Conservation (phyloP, 768 basidiomycete genomes). For the Leccinellum albellum region DNA sequence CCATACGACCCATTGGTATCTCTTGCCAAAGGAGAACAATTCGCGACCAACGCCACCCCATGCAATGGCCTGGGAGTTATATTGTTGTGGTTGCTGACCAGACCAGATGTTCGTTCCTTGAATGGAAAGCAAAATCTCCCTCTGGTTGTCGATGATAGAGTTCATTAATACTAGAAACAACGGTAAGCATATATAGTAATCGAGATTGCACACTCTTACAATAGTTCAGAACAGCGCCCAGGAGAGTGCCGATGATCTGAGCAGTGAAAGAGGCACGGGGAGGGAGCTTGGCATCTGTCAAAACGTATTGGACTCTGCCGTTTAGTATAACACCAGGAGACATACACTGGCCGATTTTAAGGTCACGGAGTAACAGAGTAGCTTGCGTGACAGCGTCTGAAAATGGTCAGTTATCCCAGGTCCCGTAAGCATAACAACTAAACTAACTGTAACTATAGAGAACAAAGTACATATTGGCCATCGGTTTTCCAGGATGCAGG, state of each 20-base stretch:
- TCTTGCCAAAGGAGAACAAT: constrained; percentile 29
- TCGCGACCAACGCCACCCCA: constrained; percentile 38
- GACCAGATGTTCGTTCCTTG: constrained; percentile 46
- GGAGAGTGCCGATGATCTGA: constrained; percentile 37
- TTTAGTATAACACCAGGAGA: not conserved
- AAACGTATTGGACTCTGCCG: constrained; percentile 34
- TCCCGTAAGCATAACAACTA: not conserved
- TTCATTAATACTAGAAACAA: constrained; percentile 53
- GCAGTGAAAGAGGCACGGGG: constrained; percentile 53
- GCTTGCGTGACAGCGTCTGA: constrained; percentile 52
- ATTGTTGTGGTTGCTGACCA: constrained; percentile 27
- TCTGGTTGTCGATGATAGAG: constrained; percentile 49
- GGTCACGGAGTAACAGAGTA: constrained; percentile 48
- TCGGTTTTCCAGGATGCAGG: constrained; percentile 34
- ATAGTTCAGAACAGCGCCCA: constrained; percentile 48
- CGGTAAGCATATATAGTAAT: not conserved
- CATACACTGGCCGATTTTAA: constrained; percentile 40
- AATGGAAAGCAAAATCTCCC: constrained; percentile 47
- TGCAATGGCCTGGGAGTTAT: constrained; percentile 33
- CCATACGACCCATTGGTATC: constrained; percentile 40
- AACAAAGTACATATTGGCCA: constrained; percentile 43
- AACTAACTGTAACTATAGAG: constrained; percentile 45
- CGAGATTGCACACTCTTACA: constrained; percentile 21
- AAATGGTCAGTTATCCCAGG: constrained; percentile 20
- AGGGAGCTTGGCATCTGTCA: constrained; percentile 48